These are phyloP conservation scores for Cryptococcus depauperatus DNA, from an alignment of 1,284 basidiomycete genomes.

Conservation along the genomic window DNA sequence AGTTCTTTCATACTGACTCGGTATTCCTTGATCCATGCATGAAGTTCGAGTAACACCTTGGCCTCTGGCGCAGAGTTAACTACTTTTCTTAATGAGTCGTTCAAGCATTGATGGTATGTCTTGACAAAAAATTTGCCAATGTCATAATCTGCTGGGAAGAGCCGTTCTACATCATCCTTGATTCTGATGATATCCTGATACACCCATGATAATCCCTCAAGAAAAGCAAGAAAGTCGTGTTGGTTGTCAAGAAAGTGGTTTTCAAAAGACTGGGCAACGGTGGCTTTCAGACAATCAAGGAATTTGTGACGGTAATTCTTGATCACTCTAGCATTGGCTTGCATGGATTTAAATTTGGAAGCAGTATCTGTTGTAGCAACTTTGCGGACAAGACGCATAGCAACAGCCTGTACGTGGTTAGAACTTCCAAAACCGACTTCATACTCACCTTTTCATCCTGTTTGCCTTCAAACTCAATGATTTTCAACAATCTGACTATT, in stretches of 20 bases:
- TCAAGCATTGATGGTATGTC: conserved; percentile 86
- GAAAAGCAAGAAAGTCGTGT: conserved; percentile 61
- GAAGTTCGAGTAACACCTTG: conserved; percentile 71
- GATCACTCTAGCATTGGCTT: conserved; percentile 85
- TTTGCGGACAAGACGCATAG: conserved; percentile 87
- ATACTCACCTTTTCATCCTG: conserved; percentile 82
- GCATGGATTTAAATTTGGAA: conserved; percentile 81
- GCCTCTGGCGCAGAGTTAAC: conserved; percentile 75
- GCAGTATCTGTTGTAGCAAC: conserved; percentile 80
- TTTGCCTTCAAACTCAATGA: conserved; percentile 83
- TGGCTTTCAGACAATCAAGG: conserved; percentile 67
- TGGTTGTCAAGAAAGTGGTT: conserved; percentile 58
- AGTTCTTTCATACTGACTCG: conserved; percentile 91
- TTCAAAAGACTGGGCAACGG: conserved; percentile 67
- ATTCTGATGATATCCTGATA: conserved; percentile 91
- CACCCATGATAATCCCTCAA: conserved; percentile 75
- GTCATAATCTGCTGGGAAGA: conserved; percentile 88
- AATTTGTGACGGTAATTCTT: conserved; percentile 95
- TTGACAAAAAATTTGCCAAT: conserved; percentile 76
- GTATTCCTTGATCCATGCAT: conserved; percentile 93
- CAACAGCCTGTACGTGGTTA: conserved; percentile 59
- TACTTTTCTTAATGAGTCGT: conserved; percentile 63
- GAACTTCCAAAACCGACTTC: background rate
- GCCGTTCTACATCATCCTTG: conserved; percentile 74
- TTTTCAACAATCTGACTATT: conserved; percentile 84